Percentiles rank a stretch among this genome's conserved stretches.
Conservation (phyloP, 768 basidiomycete genomes). For the Tulasnella sp. region DNA sequence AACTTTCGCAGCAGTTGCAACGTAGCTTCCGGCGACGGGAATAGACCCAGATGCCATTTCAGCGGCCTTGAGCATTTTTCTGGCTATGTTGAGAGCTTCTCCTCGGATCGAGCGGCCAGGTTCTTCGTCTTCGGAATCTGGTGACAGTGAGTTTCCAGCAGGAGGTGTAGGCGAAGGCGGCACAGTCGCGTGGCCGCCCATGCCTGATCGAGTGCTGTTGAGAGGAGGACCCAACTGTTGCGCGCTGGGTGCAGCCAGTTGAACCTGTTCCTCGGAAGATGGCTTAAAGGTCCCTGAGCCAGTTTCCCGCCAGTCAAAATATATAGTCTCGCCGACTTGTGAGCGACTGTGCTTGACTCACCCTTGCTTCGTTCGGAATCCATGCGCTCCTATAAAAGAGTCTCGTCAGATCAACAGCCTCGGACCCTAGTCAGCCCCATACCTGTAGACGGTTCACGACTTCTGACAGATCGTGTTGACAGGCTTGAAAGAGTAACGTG, state of each 20-base stretch:
- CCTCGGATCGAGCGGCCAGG: not conserved
- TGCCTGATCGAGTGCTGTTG: not conserved
- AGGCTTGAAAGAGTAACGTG: not conserved
- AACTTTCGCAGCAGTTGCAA: not conserved
- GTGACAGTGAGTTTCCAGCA: not conserved
- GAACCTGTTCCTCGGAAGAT: not conserved
- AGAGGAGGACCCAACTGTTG: not conserved
- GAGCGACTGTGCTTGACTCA: not conserved
- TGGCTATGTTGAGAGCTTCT: not conserved
- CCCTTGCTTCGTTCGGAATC: not conserved
- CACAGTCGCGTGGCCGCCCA: no score
- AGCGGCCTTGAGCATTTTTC: not conserved
- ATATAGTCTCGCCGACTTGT: not conserved
- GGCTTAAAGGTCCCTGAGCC: not conserved
- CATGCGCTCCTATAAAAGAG: not conserved
- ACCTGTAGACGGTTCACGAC: not conserved
- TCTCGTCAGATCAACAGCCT: not conserved
- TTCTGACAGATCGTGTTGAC: not conserved
- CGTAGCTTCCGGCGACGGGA: not conserved
- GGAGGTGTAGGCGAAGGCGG: not conserved
- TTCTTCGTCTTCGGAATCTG: not conserved
- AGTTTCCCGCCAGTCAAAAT: no score
- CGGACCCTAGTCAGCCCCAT: not conserved
- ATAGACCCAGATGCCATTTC: not conserved
- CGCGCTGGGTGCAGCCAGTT: not conserved